These are phyloP conservation scores for Penicillium janthinellum DNA, from an alignment of 2,329 filamentous ascomycete species.

Conservation along the genomic window DNA sequence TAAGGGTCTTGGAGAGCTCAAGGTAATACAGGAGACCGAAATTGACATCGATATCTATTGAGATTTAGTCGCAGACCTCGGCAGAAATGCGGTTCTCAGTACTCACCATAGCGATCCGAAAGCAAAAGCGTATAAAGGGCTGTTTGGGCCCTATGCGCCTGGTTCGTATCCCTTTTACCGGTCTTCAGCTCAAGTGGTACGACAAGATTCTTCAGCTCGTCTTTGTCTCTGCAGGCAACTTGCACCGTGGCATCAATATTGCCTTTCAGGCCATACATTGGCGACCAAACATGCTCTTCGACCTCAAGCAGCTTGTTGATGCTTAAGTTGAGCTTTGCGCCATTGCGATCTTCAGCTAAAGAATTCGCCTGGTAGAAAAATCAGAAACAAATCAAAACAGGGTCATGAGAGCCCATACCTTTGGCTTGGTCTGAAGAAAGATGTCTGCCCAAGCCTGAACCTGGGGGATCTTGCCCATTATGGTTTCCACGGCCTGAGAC, in stretches of 20 bases:
- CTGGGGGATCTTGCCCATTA: slow-evolving; percentile 80
- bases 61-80: slow-evolving; percentile 16
- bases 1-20: slow-evolving; percentile 82
- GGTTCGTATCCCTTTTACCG: slow-evolving; percentile 75
- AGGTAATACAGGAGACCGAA: slow-evolving; percentile 95
- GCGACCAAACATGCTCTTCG: slow-evolving; percentile 97
- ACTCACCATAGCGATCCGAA: slow-evolving; percentile 78
- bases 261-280: slow-evolving; percentile 94
- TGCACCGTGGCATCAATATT: slow-evolving; percentile 98
- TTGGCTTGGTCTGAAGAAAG: slow-evolving; percentile 74
- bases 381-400: slow-evolving; percentile 31
- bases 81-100: background rate
- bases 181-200: slow-evolving; percentile 97
- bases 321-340: slow-evolving; percentile 75
- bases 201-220: slow-evolving; percentile 69
- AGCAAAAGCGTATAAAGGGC: slow-evolving; percentile 90
- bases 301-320: slow-evolving; percentile 94
- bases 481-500: slow-evolving; percentile 72
- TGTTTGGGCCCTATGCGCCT: slow-evolving; percentile 87
- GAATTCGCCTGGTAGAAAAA: slow-evolving; percentile 60
- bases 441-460: slow-evolving; percentile 79
- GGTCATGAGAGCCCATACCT: slow-evolving; percentile 49
- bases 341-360: slow-evolving; percentile 75
- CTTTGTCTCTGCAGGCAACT: slow-evolving; percentile 73
- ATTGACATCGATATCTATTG: slow-evolving; percentile 75